Evolutionary conservation across 2,329 filamentous ascomycete genomes (phyloP).

Genomic region (Myriosclerotinia scirpicola): DNA sequence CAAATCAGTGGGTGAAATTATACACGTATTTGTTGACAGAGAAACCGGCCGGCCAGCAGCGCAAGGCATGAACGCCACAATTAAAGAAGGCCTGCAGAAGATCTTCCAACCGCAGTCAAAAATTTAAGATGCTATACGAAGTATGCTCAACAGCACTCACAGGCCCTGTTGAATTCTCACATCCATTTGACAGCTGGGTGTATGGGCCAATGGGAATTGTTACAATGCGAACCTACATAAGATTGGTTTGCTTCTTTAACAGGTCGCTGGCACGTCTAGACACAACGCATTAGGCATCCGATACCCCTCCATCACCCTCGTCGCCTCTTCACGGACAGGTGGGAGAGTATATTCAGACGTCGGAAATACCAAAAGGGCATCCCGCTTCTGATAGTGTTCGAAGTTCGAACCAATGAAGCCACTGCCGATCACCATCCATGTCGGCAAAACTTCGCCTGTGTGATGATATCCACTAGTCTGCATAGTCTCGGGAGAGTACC

Average conservation of each 20-base stretch:
- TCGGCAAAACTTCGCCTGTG: slow-evolving; percentile 4
- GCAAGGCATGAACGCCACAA: slow-evolving; percentile 60
- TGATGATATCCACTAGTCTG: not conserved
- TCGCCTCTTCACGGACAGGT: not conserved
- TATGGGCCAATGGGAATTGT: not conserved
- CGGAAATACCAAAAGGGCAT: slow-evolving; percentile 1
- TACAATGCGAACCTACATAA: not conserved
- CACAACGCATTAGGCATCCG: not conserved
- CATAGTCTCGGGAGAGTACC: not conserved
- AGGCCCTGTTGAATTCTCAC: not conserved
- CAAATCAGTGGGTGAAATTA: slow-evolving; percentile 80
- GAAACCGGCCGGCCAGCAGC: slow-evolving; percentile 65
- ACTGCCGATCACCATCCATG: not conserved
- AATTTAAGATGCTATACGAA: too few species aligned
- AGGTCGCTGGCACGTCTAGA: not conserved
- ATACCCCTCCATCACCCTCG: not conserved
- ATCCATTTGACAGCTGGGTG: not conserved
- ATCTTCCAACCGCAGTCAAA: slow-evolving; percentile 46
- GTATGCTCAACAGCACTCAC: not conserved
- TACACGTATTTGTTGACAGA: slow-evolving; percentile 86
- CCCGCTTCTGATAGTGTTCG: not conserved
- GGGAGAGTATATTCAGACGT: not conserved
- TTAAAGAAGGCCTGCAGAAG: slow-evolving; percentile 60
- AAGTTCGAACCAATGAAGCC: not conserved
- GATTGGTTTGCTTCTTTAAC: not conserved